Base-by-base conservation (phyloP, 2,329 filamentous ascomycete species). In the Alternaria burnsii region DNA sequence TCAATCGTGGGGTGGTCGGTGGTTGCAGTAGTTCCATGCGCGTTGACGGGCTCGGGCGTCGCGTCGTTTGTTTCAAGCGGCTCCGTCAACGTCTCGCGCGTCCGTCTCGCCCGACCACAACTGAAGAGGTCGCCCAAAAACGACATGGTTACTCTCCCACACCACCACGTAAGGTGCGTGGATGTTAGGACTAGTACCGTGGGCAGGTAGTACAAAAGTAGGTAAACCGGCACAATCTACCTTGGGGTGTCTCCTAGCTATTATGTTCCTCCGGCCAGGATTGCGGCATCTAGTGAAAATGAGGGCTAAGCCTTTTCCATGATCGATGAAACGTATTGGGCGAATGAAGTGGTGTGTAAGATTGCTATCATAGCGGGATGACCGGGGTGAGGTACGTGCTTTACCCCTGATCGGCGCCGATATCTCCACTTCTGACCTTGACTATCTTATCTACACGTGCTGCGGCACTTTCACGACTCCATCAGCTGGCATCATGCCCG, bases 91-190 rank as follows among this genome's bases (percentile, higher is more conserved):
- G 48, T 44, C 46, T 56, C 54, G 55, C 55, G 61, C 22, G 52
- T 41, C 48, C 52, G 52, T 52, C 61, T 54, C 50, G 61, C 41
- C 30, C 58, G 26, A 14, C 58, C 58, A 30, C 61, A 63, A 36
- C 51, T 61, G 34, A 63, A 63, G 16, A 63, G 36, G 22, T 61
- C 61, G 18, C 58, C 55, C n/a, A 63, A 40, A 43, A 61, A 61
- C 41, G 61, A 48, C 61, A 58, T 61, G 59, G 46, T 28, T 51
- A 42, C 53, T 57, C 58, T 52, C 44, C 50, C 41, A 18, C 54
- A 48, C 48, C 59, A 53, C 51, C 55, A 50, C 48, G 50, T 30
- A 22, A 44, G 40, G 53, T 48, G 54, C 28, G 41, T 46, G 52
- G 44, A 18, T 59, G 28, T 22, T 36, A 40, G 38, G 47, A 50